These are phyloP conservation scores for Candida verbasci DNA, from an alignment of 805 yeast genomes.

Conservation along the genomic window DNA sequence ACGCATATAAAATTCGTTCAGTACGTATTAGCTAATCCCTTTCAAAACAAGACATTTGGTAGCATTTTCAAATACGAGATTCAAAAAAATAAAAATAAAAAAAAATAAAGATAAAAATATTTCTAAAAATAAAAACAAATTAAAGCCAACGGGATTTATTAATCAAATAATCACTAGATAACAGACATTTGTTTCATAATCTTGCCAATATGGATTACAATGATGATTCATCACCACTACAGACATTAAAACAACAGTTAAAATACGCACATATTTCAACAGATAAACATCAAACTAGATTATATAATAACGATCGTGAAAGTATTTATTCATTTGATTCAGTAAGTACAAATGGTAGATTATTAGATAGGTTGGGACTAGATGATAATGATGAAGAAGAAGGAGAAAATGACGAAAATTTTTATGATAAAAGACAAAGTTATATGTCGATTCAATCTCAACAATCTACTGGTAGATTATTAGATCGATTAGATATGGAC, in stretches of 20 bases:
- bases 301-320: slow-evolving; percentile 20
- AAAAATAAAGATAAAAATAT: too few species aligned
- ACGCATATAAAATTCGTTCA: too few species aligned
- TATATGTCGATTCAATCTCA: slow-evolving; percentile 17
- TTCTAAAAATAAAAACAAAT: too few species aligned
- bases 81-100: too few species aligned
- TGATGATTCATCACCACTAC: background rate
- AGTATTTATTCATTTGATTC: slow-evolving; percentile 43
- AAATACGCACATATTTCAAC: background rate
- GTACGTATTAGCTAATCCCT: too few species aligned
- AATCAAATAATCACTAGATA: too few species aligned
- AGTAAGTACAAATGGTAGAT: slow-evolving; percentile 38
- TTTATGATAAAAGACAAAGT: slow-evolving; percentile 13
- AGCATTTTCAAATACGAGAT: too few species aligned
- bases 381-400: slow-evolving; percentile 21
- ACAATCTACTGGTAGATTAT: slow-evolving; percentile 23
- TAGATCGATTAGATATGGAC: slow-evolving; percentile 25
- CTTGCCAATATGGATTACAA: slow-evolving; percentile 1
- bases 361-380: slow-evolving; percentile 34
- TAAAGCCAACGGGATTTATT: too few species aligned
- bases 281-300: background rate
- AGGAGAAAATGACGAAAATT: slow-evolving; percentile 10
- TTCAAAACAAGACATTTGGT: too few species aligned
- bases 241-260: slow-evolving; percentile 1
- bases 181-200: background rate